A percentile compares a stretch with the other conserved stretches of the same genome.
phyloP scores from a whole-genome alignment of 805 yeast genomes.

The Ogataea thermomethanolica region DNA sequence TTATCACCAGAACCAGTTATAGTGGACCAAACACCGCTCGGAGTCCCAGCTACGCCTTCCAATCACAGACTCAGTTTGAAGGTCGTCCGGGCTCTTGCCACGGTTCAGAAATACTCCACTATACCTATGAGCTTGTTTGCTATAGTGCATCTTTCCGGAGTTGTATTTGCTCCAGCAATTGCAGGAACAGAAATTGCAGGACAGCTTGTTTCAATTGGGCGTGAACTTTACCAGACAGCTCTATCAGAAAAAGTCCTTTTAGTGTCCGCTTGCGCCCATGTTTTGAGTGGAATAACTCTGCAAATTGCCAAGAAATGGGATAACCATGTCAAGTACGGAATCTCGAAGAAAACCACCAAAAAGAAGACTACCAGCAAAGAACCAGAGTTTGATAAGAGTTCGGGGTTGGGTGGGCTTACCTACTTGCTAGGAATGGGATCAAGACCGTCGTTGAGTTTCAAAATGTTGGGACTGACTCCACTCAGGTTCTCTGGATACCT shows the following conservation, averaged over 20 bases:
- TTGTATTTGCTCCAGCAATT: slow-evolving; percentile 49
- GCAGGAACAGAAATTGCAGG: slow-evolving; percentile 43
- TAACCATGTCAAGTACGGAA: slow-evolving; percentile 28
- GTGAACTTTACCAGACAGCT: slow-evolving; percentile 58
- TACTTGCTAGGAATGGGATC: slow-evolving; percentile 55
- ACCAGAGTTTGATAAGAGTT: slow-evolving; percentile 35
- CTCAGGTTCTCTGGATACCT: slow-evolving; percentile 58
- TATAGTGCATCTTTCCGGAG: slow-evolving; percentile 54
- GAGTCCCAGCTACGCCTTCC: slow-evolving; percentile 18
- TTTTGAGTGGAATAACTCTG: slow-evolving; percentile 48
- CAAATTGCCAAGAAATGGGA: slow-evolving; percentile 37
- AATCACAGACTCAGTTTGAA: slow-evolving; percentile 7
- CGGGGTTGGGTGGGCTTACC: slow-evolving; percentile 61
- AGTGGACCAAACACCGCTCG: slow-evolving; percentile 13
- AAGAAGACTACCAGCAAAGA: slow-evolving; percentile 14
- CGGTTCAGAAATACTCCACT: slow-evolving; percentile 57
- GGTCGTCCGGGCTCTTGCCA: slow-evolving; percentile 19
- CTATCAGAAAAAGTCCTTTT: slow-evolving; percentile 47
- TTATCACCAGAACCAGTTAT: slow-evolving; percentile 24
- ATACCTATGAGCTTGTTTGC: slow-evolving; percentile 54
- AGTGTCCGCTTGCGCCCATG: slow-evolving; percentile 47
- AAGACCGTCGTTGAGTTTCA: slow-evolving; percentile 42
- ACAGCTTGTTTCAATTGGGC: slow-evolving; percentile 54
- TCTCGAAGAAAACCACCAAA: slow-evolving; percentile 7
- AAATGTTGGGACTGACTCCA: slow-evolving; percentile 50